These are phyloP conservation scores for Erigeron philadelphicus DNA, from an alignment of 140 eudicot genomes.

Conservation along the genomic window DNA sequence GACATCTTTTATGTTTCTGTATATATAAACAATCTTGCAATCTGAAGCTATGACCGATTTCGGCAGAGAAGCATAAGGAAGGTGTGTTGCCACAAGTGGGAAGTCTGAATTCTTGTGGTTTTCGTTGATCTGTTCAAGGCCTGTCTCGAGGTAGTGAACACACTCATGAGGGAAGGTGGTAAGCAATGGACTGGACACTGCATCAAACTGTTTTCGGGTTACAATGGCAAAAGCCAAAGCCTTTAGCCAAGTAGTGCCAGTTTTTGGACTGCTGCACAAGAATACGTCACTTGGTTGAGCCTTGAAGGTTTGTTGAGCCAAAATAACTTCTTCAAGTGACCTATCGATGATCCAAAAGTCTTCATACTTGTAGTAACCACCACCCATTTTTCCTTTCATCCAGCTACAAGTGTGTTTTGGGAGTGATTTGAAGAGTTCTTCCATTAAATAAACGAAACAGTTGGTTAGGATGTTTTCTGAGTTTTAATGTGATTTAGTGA, in stretches of 20 bases:
- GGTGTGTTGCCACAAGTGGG: slow-evolving; percentile 19
- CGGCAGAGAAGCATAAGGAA: slow-evolving; percentile 21
- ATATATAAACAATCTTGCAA: slow-evolving; percentile 28
- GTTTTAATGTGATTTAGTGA: background rate
- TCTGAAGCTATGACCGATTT: slow-evolving; percentile 13
- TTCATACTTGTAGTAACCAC: slow-evolving; percentile 1
- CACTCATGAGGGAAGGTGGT: slow-evolving; percentile 25
- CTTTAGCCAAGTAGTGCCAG: slow-evolving; percentile 30
- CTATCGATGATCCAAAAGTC: slow-evolving; percentile 14
- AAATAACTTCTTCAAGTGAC: slow-evolving; percentile 2
- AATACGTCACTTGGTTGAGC: slow-evolving; percentile 21
- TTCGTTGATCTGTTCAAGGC: background rate
- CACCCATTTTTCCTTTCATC: background rate
- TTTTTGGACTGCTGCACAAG: slow-evolving; percentile 17
- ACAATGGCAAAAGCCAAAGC: slow-evolving; percentile 21
- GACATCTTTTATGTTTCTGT: slow-evolving; percentile 22
- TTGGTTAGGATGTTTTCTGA: too few relatives aligned
- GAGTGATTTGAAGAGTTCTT: slow-evolving; percentile 9
- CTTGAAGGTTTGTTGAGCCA: slow-evolving; percentile 24
- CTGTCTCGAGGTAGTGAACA: slow-evolving; percentile 15
- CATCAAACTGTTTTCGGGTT: slow-evolving; percentile 18
- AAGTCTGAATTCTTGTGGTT: slow-evolving; percentile 1
- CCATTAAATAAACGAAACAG: background rate
- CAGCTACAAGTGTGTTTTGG: slow-evolving; percentile 16
- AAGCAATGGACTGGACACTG: slow-evolving; percentile 13